Evolutionary conservation across 202 grass and related monocot genomes (phyloP).

Genomic region (Panicum virgatum): DNA sequence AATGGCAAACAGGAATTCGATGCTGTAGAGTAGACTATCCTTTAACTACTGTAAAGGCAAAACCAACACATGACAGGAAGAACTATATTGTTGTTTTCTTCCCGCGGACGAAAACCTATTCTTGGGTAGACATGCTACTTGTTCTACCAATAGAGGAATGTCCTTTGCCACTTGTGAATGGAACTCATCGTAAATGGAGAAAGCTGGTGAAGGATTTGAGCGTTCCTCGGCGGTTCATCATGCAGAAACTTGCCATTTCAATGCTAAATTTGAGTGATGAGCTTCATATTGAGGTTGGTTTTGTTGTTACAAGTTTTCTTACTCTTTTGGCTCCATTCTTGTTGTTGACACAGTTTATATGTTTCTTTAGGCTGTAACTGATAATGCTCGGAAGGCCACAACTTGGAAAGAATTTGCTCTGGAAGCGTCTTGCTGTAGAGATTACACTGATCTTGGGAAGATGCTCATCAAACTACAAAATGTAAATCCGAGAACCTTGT

Average conservation of each 20-base stretch:
- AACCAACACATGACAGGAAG: slow-evolving; percentile 92
- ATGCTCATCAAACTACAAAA: slow-evolving; percentile 93
- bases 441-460: slow-evolving; percentile 89
- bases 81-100: slow-evolving; percentile 92
- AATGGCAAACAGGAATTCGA: slow-evolving; percentile 97
- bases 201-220: slow-evolving; percentile 80
- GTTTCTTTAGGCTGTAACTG: slow-evolving; percentile 71
- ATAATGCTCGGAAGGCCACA: slow-evolving; percentile 68
- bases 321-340: slow-evolving; percentile 8
- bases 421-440: slow-evolving; percentile 73
- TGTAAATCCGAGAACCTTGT: slow-evolving; percentile 56
- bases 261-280: slow-evolving; percentile 85
- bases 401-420: slow-evolving; percentile 86
- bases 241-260: slow-evolving; percentile 87
- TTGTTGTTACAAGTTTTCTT: slow-evolving; percentile 23
- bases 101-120: slow-evolving; percentile 85
- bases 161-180: slow-evolving; percentile 76
- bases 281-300: slow-evolving; percentile 75
- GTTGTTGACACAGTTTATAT: slow-evolving; percentile 25
- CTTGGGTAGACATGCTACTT: slow-evolving; percentile 88
- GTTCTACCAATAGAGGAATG: slow-evolving; percentile 70
- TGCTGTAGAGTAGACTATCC: slow-evolving; percentile 84
- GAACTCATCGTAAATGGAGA: slow-evolving; percentile 91
- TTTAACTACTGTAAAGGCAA: slow-evolving; percentile 76
- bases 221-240: slow-evolving; percentile 61